phyloP scores from a whole-genome alignment of 305 asterid genomes.

The Stenogyne calaminthoides region DNA sequence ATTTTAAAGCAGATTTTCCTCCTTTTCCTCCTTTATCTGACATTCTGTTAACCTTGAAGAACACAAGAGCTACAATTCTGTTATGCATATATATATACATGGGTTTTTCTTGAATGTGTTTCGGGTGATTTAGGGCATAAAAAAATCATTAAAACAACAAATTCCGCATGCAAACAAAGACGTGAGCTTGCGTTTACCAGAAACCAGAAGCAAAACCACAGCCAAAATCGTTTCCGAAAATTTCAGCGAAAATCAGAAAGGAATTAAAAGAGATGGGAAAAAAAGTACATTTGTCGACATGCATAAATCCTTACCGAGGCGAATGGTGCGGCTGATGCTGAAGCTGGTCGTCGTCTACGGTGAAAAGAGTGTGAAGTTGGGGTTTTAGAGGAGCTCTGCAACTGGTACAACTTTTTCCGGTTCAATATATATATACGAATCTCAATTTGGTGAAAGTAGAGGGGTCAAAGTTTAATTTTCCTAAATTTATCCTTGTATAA shows the following conservation, averaged over 20 bases:
- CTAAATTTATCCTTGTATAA: not conserved
- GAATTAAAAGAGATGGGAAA: not conserved
- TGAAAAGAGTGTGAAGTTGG: conserved; percentile 27
- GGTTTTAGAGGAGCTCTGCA: conserved; percentile 33
- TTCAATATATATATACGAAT: conserved; percentile 16
- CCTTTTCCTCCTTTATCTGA: conserved; percentile 52
- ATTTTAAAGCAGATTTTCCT: conserved; percentile 46
- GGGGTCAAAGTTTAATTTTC: conserved; percentile 26
- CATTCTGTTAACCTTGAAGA: conserved; percentile 34
- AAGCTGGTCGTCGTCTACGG: conserved; percentile 30
- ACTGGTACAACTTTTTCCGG: not conserved
- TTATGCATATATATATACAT: not conserved
- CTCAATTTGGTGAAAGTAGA: not conserved
- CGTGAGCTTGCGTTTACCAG: conserved; percentile 5
- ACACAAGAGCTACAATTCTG: conserved; percentile 23
- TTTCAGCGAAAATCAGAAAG: conserved; percentile 9
- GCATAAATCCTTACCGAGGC: conserved; percentile 30
- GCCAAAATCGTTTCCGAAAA: not conserved
- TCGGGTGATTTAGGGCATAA: not conserved
- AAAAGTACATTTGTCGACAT: conserved; percentile 16
- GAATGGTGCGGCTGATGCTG: conserved; percentile 19
- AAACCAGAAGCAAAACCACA: conserved; percentile 13
- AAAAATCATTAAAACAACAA: not conserved
- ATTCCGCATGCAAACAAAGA: conserved; percentile 27
- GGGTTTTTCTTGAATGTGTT: not conserved